phyloP scores from a whole-genome alignment of 176 grass and related monocot genomes.

The Luzula sylvatica region DNA sequence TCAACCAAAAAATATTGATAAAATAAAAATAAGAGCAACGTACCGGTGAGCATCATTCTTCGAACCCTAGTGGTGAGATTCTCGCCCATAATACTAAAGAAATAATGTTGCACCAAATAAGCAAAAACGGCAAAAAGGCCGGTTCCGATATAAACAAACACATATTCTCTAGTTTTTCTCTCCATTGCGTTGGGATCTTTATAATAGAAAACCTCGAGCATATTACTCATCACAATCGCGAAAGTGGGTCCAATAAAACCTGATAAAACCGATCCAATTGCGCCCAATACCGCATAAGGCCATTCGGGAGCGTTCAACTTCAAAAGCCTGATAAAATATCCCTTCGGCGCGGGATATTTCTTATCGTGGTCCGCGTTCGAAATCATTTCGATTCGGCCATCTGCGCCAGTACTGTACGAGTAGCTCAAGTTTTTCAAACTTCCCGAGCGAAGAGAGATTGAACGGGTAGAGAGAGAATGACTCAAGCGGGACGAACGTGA shows the following conservation, averaged over 20 bases:
- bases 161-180: slow-evolving; percentile 66
- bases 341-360: slow-evolving; percentile 49
- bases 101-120: slow-evolving; percentile 71
- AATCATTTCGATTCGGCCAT: slow-evolving; percentile 73
- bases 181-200: slow-evolving; percentile 58
- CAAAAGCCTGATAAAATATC: slow-evolving; percentile 65
- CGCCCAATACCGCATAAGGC: slow-evolving; percentile 59
- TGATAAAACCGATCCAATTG: slow-evolving; percentile 35
- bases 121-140: slow-evolving; percentile 59
- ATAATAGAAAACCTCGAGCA: slow-evolving; percentile 81
- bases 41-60: slow-evolving; percentile 77
- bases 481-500: slow-evolving; percentile 54
- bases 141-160: slow-evolving; percentile 68
- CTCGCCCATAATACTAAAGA: slow-evolving; percentile 87
- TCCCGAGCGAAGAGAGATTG: slow-evolving; percentile 60
- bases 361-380: slow-evolving; percentile 60
- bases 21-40: neutral
- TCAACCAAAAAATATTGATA: too few relatives aligned
- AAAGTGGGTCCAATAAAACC: slow-evolving; percentile 71
- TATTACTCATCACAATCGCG: slow-evolving; percentile 75
- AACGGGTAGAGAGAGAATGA: slow-evolving; percentile 61
- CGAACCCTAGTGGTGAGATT: slow-evolving; percentile 71
- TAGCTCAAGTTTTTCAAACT: slow-evolving; percentile 75
- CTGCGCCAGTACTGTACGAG: slow-evolving; percentile 59
- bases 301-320: slow-evolving; percentile 73